A percentile compares a stretch with the other conserved stretches of the same genome.
phyloP scores from a whole-genome alignment of 2,329 filamentous ascomycete genomes.

The Fusarium brachygibbosum region DNA sequence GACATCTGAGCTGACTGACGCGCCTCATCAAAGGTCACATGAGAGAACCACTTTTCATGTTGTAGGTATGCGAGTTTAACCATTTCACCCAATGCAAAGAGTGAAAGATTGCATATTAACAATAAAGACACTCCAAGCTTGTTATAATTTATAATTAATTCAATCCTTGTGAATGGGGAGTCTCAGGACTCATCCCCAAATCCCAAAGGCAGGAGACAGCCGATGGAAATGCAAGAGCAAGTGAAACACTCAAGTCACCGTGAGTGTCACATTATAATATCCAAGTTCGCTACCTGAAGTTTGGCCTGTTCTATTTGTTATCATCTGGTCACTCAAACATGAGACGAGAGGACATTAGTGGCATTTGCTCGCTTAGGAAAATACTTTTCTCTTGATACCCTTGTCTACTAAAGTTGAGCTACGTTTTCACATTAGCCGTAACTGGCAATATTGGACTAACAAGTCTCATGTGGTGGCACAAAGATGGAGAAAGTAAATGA shows the following conservation, averaged over 20 bases:
- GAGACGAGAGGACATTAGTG: not conserved
- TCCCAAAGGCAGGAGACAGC: not conserved
- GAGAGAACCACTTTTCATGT: not conserved
- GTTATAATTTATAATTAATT: no score
- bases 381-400: not conserved
- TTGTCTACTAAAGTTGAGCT: no score
- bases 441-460: not conserved
- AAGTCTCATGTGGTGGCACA: conserved; percentile 6
- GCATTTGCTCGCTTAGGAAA: not conserved
- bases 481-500: not conserved
- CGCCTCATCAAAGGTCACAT: not conserved
- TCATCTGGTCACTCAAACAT: not conserved
- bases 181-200: no score
- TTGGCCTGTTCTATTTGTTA: not conserved
- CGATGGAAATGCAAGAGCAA: not conserved
- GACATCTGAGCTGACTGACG: not conserved
- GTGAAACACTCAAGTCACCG: not conserved
- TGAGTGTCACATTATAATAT: not conserved
- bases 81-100: not conserved
- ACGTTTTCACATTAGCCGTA: not conserved
- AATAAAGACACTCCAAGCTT: no score
- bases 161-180: no score
- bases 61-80: not conserved
- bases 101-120: not conserved
- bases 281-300: not conserved